Conservation (phyloP, 768 basidiomycete species). For the Boletus tomentosulus region DNA sequence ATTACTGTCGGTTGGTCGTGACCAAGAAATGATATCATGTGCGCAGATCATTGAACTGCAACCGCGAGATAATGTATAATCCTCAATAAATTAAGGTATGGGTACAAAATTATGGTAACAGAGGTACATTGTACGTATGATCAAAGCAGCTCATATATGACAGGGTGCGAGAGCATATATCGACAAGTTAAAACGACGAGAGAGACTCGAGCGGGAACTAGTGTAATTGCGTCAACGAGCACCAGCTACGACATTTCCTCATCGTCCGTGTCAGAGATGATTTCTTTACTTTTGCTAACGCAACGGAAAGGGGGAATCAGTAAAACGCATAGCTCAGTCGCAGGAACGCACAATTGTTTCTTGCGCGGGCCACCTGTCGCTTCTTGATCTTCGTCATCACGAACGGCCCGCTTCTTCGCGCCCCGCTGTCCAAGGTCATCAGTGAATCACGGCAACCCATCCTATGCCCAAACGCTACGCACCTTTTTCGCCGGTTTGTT, state of each 20-base stretch:
- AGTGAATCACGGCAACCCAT: not conserved
- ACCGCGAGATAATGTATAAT: too few species aligned
- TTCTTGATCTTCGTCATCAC: slow-evolving; percentile 78
- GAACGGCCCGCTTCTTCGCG: slow-evolving; percentile 69
- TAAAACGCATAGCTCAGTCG: not conserved
- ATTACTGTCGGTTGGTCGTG: too few species aligned
- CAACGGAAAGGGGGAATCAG: slow-evolving; percentile 2
- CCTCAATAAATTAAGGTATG: not conserved
- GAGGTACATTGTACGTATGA: not conserved
- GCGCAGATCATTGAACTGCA: too few species aligned
- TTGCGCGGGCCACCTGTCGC: slow-evolving; percentile 58
- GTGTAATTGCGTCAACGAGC: not conserved
- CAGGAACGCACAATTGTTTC: slow-evolving; percentile 64
- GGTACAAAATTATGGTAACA: not conserved
- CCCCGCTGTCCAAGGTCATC: slow-evolving; percentile 31
- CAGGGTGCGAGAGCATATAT: not conserved
- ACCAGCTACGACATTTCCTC: slow-evolving; percentile 55
- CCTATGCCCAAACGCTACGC: slow-evolving; percentile 4
- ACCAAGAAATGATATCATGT: too few species aligned
- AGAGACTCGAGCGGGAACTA: not conserved
- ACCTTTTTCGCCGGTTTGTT: slow-evolving; percentile 68
- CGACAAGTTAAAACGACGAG: not conserved
- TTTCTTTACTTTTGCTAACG: slow-evolving; percentile 81
- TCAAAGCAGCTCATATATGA: not conserved
- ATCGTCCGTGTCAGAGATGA: slow-evolving; percentile 84